Evolutionary conservation across 108 stramenopile genomes (phyloP).

Genomic region (Skeletonema menzelii): DNA sequence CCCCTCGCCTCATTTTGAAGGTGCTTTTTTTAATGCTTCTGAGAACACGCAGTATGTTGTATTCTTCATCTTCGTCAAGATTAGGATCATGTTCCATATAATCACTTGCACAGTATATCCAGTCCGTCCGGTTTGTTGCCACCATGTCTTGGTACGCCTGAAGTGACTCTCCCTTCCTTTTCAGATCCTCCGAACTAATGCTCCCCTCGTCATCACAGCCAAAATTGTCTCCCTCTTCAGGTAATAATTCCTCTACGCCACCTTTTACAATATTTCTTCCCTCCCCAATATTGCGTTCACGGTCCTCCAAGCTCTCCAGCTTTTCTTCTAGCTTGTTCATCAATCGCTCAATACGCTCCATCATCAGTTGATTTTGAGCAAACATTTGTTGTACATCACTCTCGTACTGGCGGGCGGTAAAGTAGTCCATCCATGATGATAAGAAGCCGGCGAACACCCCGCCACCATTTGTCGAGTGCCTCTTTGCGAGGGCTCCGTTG

Average conservation of each 20-base stretch:
- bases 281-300: neutral
- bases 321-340: neutral
- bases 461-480: too few species aligned
- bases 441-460: neutral
- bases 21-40: neutral
- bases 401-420: neutral
- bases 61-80: neutral
- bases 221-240: neutral
- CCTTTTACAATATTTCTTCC: too few species aligned
- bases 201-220: neutral
- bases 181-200: neutral
- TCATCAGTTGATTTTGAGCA: neutral
- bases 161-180: neutral
- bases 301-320: neutral
- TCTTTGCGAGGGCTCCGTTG: too few species aligned
- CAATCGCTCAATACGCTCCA: neutral
- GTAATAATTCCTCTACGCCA: neutral
- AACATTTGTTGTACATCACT: neutral
- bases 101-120: neutral
- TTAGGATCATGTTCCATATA: neutral
- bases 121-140: neutral
- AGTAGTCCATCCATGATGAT: neutral
- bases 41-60: neutral
- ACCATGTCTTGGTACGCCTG: neutral
- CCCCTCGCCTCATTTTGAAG: neutral